Evolutionary conservation across 1,139 yeast genomes (phyloP).

Genomic region (Suhomyces ambrosiae): DNA sequence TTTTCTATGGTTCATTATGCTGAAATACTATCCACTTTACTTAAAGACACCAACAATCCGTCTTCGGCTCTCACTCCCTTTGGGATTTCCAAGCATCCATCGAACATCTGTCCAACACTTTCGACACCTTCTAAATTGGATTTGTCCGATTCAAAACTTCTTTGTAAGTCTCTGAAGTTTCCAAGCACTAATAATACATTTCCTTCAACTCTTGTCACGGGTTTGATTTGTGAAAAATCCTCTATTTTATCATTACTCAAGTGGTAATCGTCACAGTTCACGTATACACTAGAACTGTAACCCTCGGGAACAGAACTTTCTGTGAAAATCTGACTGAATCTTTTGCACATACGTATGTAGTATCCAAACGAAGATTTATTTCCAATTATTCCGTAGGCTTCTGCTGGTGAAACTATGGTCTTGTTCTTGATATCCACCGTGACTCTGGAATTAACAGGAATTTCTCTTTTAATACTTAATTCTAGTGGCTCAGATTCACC

Average conservation of each 20-base stretch:
- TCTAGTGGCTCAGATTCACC: conserved; percentile 64
- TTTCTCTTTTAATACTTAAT: conserved; percentile 54
- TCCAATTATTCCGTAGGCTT: conserved; percentile 69
- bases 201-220: conserved; percentile 16
- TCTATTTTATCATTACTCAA: conserved; percentile 25
- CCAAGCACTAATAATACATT: conserved; percentile 62
- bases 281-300: conserved; percentile 65
- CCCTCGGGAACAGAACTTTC: conserved; percentile 66
- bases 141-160: conserved; percentile 52
- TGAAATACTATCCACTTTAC: conserved; percentile 31
- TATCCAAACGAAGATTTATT: conserved; percentile 70
- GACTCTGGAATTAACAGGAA: conserved; percentile 79
- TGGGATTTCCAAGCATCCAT: conserved; percentile 59
- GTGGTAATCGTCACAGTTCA: conserved; percentile 67
- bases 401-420: conserved; percentile 68
- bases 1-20: background rate
- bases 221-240: conserved; percentile 15
- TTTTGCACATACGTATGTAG: conserved; percentile 65
- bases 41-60: conserved; percentile 62
- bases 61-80: conserved; percentile 69
- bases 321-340: conserved; percentile 68
- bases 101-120: conserved; percentile 65
- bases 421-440: conserved; percentile 69
- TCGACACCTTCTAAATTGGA: conserved; percentile 54
- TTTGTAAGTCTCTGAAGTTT: conserved; percentile 58